Conservation (phyloP, 768 basidiomycete species). For the Psilocybe tampanensis region DNA sequence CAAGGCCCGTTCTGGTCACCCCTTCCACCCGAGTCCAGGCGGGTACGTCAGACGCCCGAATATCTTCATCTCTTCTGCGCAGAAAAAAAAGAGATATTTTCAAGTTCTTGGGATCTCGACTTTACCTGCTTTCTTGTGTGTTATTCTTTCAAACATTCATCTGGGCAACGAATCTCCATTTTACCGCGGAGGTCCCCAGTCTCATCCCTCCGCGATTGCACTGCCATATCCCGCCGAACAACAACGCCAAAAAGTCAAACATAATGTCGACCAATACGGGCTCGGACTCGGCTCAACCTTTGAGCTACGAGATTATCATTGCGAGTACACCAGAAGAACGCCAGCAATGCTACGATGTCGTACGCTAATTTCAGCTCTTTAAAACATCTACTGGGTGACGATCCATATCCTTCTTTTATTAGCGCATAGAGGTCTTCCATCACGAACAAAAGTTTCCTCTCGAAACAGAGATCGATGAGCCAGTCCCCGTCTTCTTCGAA, state of each 20-base stretch:
- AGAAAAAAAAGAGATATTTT: too few relatives aligned
- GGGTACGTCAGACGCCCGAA: not conserved
- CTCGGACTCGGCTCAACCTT: conserved; percentile 3
- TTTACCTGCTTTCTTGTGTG: not conserved
- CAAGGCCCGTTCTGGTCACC: not conserved
- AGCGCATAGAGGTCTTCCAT: conserved; percentile 61
- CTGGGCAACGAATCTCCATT: not conserved
- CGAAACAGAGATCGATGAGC: conserved; percentile 79
- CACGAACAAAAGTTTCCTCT: conserved; percentile 72
- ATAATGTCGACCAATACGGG: conserved; percentile 1
- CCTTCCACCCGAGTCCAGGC: not conserved
- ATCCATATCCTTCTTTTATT: too few relatives aligned
- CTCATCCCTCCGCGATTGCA: not conserved
- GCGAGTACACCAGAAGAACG: conserved; percentile 48
- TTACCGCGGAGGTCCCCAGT: not conserved
- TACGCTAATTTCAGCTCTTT: conserved; percentile 17
- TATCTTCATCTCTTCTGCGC: too few relatives aligned
- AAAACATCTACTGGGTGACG: too few relatives aligned
- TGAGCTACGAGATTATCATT: conserved; percentile 58
- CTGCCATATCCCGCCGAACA: not conserved
- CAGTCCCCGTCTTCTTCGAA: conserved; percentile 25
- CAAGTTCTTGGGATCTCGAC: not conserved
- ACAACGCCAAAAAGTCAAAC: conserved; percentile 2
- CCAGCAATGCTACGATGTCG: conserved; percentile 69
- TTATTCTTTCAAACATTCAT: conserved; percentile 1